Percentiles rank a stretch among this genome's conserved stretches.
These are phyloP conservation scores for Agarophyton chilense DNA, from an alignment of 23 red algal species.

Conservation along the genomic window DNA sequence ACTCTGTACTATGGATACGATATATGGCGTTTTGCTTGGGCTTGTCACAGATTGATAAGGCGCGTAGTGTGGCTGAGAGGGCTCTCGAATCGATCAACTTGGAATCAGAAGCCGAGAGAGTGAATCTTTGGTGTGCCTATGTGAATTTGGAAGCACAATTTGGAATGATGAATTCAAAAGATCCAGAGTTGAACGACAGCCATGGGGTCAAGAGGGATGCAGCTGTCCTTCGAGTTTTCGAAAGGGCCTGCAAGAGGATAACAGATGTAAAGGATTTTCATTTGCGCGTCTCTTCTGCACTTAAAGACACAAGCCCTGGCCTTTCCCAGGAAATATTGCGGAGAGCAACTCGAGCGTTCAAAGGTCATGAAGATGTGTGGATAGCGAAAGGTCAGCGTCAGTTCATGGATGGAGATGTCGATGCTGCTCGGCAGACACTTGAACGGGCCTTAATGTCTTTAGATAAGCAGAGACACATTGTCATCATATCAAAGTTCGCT, in stretches of 20 bases:
- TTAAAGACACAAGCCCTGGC: conserved; percentile 31
- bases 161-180: conserved; percentile 52
- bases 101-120: conserved; percentile 53
- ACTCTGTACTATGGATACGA: conserved; percentile 83
- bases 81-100: conserved; percentile 80
- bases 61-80: conserved; percentile 80
- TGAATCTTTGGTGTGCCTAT: conserved; percentile 91
- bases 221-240: conserved; percentile 75
- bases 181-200: conserved; percentile 37
- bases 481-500: conserved; percentile 83
- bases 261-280: conserved; percentile 74
- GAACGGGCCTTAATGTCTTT: conserved; percentile 81
- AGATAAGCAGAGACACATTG: conserved; percentile 65
- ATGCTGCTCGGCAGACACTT: conserved; percentile 51
- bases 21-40: conserved; percentile 93
- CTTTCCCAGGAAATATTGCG: conserved; percentile 65
- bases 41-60: conserved; percentile 72
- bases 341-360: conserved; percentile 59
- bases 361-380: conserved; percentile 74
- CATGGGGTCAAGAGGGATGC: conserved; percentile 38
- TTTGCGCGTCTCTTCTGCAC: conserved; percentile 48
- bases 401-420: conserved; percentile 52
- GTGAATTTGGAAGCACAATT: conserved; percentile 87
- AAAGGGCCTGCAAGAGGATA: conserved; percentile 70
- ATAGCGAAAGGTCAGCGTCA: conserved; percentile 43